Conservation (phyloP, 2,329 filamentous ascomycete species). For the Hypomyces rosellus region DNA sequence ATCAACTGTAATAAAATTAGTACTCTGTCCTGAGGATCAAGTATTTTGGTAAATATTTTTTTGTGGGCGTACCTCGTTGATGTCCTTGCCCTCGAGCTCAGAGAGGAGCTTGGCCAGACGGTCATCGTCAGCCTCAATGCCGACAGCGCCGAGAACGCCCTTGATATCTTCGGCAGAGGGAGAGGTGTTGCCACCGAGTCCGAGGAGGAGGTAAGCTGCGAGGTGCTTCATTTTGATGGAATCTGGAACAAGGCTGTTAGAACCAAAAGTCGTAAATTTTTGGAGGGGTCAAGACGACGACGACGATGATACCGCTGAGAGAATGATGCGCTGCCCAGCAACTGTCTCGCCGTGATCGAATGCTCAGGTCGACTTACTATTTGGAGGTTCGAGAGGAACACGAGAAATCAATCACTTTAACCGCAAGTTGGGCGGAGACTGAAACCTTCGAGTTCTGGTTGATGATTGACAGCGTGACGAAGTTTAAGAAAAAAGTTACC, state of each 20-base stretch:
- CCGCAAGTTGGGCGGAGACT: slow-evolving; percentile 97
- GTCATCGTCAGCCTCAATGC: slow-evolving; percentile 86
- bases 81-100: slow-evolving; percentile 87
- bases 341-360: neutral
- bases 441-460: slow-evolving; percentile 84
- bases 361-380: slow-evolving; percentile 1
- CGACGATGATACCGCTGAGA: neutral
- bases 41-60: neutral
- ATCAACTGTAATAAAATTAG: slow-evolving; percentile 62
- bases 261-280: neutral
- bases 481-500: slow-evolving; percentile 24
- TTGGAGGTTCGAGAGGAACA: slow-evolving; percentile 50
- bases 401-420: slow-evolving; percentile 99
- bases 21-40: neutral
- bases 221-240: slow-evolving; percentile 94
- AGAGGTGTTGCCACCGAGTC: slow-evolving; percentile 84
- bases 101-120: slow-evolving; percentile 80
- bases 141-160: slow-evolving; percentile 83
- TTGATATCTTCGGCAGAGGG: slow-evolving; percentile 85
- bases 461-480: slow-evolving; percentile 18
- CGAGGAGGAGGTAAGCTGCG: slow-evolving; percentile 96
- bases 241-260: slow-evolving; percentile 4
- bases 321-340: neutral
- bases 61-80: slow-evolving; percentile 69
- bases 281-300: neutral